Evolutionary conservation across 768 basidiomycete species (phyloP).

Genomic region (Amanita brunnescens): DNA sequence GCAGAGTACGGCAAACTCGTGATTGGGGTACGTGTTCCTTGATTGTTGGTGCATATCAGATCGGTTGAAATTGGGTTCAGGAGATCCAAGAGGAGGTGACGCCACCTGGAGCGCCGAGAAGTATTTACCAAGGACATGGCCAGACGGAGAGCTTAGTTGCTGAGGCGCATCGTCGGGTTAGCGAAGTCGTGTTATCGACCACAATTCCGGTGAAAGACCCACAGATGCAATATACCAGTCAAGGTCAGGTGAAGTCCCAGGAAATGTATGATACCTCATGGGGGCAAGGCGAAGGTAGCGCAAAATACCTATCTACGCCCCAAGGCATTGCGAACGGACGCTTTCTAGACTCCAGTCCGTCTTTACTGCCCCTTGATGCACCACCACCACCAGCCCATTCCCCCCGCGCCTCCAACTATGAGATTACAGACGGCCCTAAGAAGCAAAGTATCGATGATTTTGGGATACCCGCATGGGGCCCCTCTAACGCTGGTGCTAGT

Average conservation of each 20-base stretch:
- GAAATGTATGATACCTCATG: not conserved
- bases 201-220: slow-evolving; percentile 21
- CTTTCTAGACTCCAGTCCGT: slow-evolving; percentile 18
- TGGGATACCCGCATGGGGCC: slow-evolving; percentile 21
- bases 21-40: slow-evolving; percentile 26
- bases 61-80: slow-evolving; percentile 20
- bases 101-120: slow-evolving; percentile 69
- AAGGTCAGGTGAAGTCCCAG: not conserved
- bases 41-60: not conserved
- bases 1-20: slow-evolving; percentile 47
- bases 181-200: slow-evolving; percentile 40
- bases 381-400: slow-evolving; percentile 10
- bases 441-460: slow-evolving; percentile 32
- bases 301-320: slow-evolving; percentile 22
- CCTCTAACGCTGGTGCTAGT: slow-evolving; percentile 25
- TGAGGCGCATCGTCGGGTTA: slow-evolving; percentile 52
- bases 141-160: slow-evolving; percentile 51
- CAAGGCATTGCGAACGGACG: slow-evolving; percentile 19
- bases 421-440: slow-evolving; percentile 1
- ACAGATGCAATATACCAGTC: not conserved
- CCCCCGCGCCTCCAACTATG: slow-evolving; percentile 11
- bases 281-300: not conserved
- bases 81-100: slow-evolving; percentile 79
- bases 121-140: slow-evolving; percentile 60
- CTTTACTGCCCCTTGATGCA: slow-evolving; percentile 4